phyloP scores from a whole-genome alignment of 108 stramenopile species.

The Parietichytrium sp. region DNA sequence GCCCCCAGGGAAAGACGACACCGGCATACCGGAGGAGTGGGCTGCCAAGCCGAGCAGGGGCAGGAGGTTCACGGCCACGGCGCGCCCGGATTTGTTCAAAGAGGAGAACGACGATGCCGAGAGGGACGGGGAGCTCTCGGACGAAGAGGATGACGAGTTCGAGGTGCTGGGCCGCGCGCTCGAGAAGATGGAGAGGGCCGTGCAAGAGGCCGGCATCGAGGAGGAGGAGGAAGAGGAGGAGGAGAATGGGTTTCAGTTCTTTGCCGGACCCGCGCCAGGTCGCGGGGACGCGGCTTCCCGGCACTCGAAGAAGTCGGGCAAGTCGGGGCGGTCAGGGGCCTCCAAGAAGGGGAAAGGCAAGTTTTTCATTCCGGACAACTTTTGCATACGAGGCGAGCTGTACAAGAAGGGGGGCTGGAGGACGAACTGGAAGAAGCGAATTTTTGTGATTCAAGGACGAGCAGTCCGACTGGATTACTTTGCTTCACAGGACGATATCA shows the following conservation, averaged over 20 bases:
- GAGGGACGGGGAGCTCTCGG: too few relatives aligned
- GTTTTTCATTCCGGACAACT: not conserved
- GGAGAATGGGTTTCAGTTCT: not conserved
- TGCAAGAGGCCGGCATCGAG: not conserved
- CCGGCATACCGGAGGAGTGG: constrained; percentile 19
- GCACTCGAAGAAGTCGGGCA: too few relatives aligned
- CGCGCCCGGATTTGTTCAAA: not conserved
- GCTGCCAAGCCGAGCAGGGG: not conserved
- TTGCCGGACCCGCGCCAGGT: too few relatives aligned
- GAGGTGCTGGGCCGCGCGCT: not conserved
- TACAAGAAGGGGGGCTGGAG: constrained; percentile 1
- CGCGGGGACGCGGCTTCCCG: too few relatives aligned
- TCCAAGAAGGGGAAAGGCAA: constrained; percentile 10
- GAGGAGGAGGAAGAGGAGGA: not conserved
- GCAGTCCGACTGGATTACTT: not conserved
- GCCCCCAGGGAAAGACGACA: not conserved
- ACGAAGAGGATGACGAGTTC: not conserved
- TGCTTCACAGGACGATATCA: not conserved
- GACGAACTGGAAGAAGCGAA: not conserved
- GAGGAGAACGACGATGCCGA: not conserved
- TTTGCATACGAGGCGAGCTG: not conserved
- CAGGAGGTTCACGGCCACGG: constrained; percentile 20
- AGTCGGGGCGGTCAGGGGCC: too few relatives aligned
- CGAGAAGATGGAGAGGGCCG: constrained; percentile 16
- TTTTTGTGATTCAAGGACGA: not conserved